Evolutionary conservation across 1,284 basidiomycete species (phyloP).

Genomic region (Gastroboletus turbinatus): DNA sequence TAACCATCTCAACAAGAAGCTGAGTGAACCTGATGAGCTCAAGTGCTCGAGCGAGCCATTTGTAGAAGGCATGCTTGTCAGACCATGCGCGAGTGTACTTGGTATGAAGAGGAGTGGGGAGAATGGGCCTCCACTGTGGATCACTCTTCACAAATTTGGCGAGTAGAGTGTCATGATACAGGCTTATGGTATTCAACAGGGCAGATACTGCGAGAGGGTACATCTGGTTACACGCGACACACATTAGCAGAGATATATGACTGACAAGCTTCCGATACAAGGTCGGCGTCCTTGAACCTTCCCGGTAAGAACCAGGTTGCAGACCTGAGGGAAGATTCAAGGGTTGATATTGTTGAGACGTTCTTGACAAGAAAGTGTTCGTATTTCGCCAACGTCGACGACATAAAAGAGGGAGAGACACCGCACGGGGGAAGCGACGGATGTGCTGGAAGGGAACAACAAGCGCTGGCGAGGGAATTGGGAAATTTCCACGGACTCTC

Average conservation of each 20-base stretch:
- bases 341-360: slow-evolving; percentile 78
- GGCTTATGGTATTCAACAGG: slow-evolving; percentile 70
- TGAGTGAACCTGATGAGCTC: slow-evolving; percentile 78
- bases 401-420: slow-evolving; percentile 33
- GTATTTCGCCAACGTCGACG: slow-evolving; percentile 59
- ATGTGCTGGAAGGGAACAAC: slow-evolving; percentile 1
- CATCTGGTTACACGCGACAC: slow-evolving; percentile 17
- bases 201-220: slow-evolving; percentile 56
- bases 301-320: slow-evolving; percentile 95
- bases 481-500: slow-evolving; percentile 17
- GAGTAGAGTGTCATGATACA: slow-evolving; percentile 87
- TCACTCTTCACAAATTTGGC: slow-evolving; percentile 61
- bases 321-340: slow-evolving; percentile 87
- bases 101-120: slow-evolving; percentile 67
- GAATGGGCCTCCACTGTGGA: slow-evolving; percentile 65
- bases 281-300: slow-evolving; percentile 94
- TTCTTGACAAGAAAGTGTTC: slow-evolving; percentile 83
- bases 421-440: neutral
- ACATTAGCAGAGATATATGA: slow-evolving; percentile 29
- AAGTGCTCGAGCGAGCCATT: slow-evolving; percentile 71
- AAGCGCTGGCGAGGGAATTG: neutral
- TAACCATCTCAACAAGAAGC: slow-evolving; percentile 85
- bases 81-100: slow-evolving; percentile 86
- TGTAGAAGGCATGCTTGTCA: slow-evolving; percentile 64
- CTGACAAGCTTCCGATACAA: slow-evolving; percentile 89